These are phyloP conservation scores for Melampsora larici-populina DNA, from an alignment of 1,284 basidiomycete species.

Conservation along the genomic window DNA sequence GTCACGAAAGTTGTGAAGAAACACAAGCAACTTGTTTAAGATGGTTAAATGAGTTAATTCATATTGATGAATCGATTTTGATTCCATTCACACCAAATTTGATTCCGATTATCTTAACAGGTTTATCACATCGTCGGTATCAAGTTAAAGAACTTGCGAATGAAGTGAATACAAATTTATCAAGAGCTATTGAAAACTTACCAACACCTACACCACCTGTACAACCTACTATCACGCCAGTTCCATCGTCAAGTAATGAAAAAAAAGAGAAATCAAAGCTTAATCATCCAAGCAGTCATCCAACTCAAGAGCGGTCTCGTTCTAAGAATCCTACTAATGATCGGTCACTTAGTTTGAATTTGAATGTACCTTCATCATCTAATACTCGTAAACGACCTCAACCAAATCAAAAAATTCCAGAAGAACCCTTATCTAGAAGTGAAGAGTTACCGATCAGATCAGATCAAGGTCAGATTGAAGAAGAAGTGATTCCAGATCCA, in stretches of 20 bases:
- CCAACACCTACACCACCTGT: slow-evolving; percentile 65
- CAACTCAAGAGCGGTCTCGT: slow-evolving; percentile 22
- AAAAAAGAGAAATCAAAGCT: slow-evolving; percentile 21
- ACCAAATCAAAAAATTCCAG: slow-evolving; percentile 14
- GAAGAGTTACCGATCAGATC: background rate
- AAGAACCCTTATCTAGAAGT: slow-evolving; percentile 6
- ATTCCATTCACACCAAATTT: slow-evolving; percentile 90
- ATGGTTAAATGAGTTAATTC: slow-evolving; percentile 89
- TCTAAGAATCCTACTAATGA: background rate
- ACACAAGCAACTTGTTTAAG: slow-evolving; percentile 61
- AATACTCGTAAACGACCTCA: background rate
- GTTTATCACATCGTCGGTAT: slow-evolving; percentile 82
- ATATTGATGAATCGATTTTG: slow-evolving; percentile 83
- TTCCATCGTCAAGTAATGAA: slow-evolving; percentile 43
- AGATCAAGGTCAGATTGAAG: slow-evolving; percentile 7
- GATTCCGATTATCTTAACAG: slow-evolving; percentile 85
- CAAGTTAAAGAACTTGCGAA: slow-evolving; percentile 84
- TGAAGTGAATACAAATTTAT: slow-evolving; percentile 79
- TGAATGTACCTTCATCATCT: background rate
- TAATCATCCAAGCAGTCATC: slow-evolving; percentile 6
- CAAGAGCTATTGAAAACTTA: slow-evolving; percentile 77
- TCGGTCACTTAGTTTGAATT: slow-evolving; percentile 7
- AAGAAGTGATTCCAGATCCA: slow-evolving; percentile 63
- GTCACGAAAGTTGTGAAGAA: slow-evolving; percentile 64
- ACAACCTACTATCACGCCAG: slow-evolving; percentile 49